Base-by-base conservation (phyloP, 805 yeast genomes). In the Myxozyma kluyveri region DNA sequence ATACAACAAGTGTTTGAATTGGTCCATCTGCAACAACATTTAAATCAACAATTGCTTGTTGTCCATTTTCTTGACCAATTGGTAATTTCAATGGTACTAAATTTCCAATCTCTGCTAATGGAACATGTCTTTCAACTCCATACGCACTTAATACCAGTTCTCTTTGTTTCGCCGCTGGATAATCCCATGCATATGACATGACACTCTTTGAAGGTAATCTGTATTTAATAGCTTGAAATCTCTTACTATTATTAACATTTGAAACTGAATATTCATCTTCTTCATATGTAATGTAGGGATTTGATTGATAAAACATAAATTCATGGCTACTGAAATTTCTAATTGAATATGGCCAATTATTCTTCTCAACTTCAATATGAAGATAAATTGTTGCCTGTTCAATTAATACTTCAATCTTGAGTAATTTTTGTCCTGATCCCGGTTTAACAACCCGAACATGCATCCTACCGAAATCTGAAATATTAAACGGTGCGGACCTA, bases 161-260 rank as follows among this genome's bases (percentile, higher is more conserved):
- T 66, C 89, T 90, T 42, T 84, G 78, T 7, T 79, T 72, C 0
- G 96, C 97, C 47, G 95, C 88, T 0, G 99, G 99, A 69, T 79
- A 93, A 67, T 93, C 99, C 90, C 96, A 93, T 0, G 99, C 88
- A 67, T 93, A 93, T 0, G 98, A 96, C 98, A 93, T 93, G 1
- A 88, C 95, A 69, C 96, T 86, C 63, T 81, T 81, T 1, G 95
- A 82, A 0, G 98, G 97, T 10, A 95, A 76, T 42, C 80, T 78
- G 66, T 91, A 93, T 63, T 76, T 81, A 9, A 88, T 75, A 0
- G 97, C 96, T 56, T 80, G 82, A 69, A 84, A 90, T 10, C 60
- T 47, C 45, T 39, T 50, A 46, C 45, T 38, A 39, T 24, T 48
- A 21, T 41, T 33, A 14, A 49, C 35, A 35, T 37, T 29, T 21